A percentile compares a stretch with the other conserved stretches of the same genome.
phyloP scores from a whole-genome alignment of 2,329 filamentous ascomycete genomes.

The Orbilia javanica region DNA sequence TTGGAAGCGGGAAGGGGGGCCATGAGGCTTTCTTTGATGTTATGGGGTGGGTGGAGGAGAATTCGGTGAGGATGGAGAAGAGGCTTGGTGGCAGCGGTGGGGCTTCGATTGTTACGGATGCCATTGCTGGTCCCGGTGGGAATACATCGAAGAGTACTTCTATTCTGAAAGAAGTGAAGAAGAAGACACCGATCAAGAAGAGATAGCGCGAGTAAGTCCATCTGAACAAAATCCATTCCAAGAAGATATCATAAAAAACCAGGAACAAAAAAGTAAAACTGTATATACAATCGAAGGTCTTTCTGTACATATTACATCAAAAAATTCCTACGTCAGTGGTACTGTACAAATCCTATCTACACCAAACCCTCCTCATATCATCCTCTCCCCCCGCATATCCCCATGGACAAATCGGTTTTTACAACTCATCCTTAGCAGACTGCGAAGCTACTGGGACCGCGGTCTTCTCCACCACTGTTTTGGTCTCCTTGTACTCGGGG shows the following conservation, averaged over 20 bases:
- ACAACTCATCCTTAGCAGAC: conserved; percentile 16
- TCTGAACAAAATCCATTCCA: background rate
- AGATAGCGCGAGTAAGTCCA: background rate
- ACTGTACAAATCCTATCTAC: conserved; percentile 12
- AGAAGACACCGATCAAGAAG: background rate
- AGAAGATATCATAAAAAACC: background rate
- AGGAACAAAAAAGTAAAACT: conserved; percentile 9
- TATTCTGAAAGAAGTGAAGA: conserved; percentile 8
- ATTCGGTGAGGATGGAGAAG: conserved; percentile 7
- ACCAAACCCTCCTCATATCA: background rate
- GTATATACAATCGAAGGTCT: conserved; percentile 46
- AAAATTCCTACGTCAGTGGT: background rate
- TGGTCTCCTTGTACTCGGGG: conserved; percentile 11
- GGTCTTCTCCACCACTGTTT: background rate
- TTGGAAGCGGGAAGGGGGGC: conserved; percentile 34
- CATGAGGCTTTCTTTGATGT: conserved; percentile 54
- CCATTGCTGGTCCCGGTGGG: no score
- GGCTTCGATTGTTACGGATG: no score
- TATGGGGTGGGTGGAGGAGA: conserved; percentile 40
- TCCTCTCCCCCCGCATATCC: no score
- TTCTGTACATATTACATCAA: conserved; percentile 44
- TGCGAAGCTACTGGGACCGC: background rate
- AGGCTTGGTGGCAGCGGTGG: background rate
- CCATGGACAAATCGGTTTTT: background rate
- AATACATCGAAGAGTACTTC: background rate